Evolutionary conservation across 192 early-diverging fungal genomes (phyloP).

Genomic region (Coemansia sp.): DNA sequence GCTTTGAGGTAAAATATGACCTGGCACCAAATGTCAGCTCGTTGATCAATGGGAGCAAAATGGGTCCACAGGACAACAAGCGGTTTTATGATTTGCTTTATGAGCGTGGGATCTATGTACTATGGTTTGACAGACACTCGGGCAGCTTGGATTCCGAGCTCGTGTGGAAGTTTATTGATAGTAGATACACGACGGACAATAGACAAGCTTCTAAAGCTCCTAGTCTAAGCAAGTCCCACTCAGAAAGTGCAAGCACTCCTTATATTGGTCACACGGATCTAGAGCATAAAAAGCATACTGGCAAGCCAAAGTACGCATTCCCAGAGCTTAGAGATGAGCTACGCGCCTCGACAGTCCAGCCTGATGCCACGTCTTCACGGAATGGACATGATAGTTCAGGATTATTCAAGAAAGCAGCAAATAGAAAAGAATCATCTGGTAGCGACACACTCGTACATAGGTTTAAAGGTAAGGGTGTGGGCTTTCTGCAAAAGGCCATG

Average conservation of each 20-base stretch:
- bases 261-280: background rate
- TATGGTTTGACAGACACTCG: conserved; percentile 41
- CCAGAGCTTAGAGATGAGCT: too few relatives aligned
- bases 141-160: conserved; percentile 17
- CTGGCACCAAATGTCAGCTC: conserved; percentile 47
- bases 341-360: background rate
- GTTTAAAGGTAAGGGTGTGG: too few relatives aligned
- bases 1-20: conserved; percentile 38
- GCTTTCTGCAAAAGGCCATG: too few relatives aligned
- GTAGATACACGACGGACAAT: background rate
- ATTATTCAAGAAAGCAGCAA: too few relatives aligned
- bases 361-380: too few relatives aligned
- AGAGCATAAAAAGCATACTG: too few relatives aligned
- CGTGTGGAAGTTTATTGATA: conserved; percentile 36
- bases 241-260: background rate
- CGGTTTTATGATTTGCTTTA: conserved; percentile 23
- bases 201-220: background rate
- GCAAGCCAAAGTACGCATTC: too few relatives aligned
- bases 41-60: conserved; percentile 24
- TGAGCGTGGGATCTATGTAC: conserved; percentile 30
- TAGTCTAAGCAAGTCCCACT: background rate
- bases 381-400: too few relatives aligned
- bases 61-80: conserved; percentile 22
- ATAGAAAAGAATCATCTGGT: too few relatives aligned
- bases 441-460: too few relatives aligned